Conservation (phyloP, 129 eudicot genomes). For the Pittosporum tobira region DNA sequence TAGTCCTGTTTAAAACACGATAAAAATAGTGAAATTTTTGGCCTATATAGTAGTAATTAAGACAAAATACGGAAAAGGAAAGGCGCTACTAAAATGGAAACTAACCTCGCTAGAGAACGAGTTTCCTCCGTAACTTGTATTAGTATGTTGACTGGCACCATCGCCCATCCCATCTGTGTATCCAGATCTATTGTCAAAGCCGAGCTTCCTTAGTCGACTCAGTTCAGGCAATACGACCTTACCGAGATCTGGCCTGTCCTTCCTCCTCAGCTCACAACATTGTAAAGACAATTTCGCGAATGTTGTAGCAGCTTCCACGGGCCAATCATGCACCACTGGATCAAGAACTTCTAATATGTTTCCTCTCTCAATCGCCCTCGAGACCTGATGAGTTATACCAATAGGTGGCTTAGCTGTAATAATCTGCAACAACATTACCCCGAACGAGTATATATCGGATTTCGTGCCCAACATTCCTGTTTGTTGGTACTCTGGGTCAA, state of each 20-base stretch:
- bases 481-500: constrained; percentile 66
- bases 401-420: constrained; percentile 46
- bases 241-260: constrained; percentile 51
- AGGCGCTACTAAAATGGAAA: neutral
- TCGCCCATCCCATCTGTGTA: neutral
- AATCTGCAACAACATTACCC: constrained; percentile 40
- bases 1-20: no score
- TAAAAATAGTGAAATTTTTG: no score
- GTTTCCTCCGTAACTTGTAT: constrained; percentile 11
- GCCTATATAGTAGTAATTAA: no score
- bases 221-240: constrained; percentile 44
- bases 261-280: constrained; percentile 54
- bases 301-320: constrained; percentile 33
- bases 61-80: no score
- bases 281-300: constrained; percentile 34
- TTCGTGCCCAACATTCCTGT: constrained; percentile 53
- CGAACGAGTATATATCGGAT: constrained; percentile 53
- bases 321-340: constrained; percentile 45
- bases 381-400: constrained; percentile 41
- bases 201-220: constrained; percentile 28
- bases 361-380: constrained; percentile 39
- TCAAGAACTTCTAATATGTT: constrained; percentile 31
- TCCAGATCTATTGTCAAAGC: neutral
- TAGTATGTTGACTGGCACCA: constrained; percentile 1
- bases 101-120: constrained; percentile 18